Conservation (phyloP, 2,329 filamentous ascomycete species). For the Tolypocladium ovalisporum region DNA sequence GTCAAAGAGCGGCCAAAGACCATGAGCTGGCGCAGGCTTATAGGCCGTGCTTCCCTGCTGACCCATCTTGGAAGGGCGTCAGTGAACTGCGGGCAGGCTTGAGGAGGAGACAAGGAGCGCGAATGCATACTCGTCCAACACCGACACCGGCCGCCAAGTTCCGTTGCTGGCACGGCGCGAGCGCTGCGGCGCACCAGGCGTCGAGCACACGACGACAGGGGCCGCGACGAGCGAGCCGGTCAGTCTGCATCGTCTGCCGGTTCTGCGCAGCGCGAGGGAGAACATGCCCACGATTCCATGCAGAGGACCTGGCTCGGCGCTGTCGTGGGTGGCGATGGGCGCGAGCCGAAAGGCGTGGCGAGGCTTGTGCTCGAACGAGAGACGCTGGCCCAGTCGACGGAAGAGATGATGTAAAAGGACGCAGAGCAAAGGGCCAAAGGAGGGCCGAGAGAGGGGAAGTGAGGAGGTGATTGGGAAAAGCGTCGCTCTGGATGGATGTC, state of each 20-base stretch:
- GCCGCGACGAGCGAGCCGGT: constrained; percentile 8
- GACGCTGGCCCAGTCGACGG: background rate
- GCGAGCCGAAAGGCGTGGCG: background rate
- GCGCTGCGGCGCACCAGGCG: constrained; percentile 3
- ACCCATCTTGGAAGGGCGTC: constrained; percentile 61
- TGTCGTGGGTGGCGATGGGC: background rate
- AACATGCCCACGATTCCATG: constrained; percentile 32
- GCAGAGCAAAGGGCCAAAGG: background rate
- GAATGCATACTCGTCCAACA: constrained; percentile 49
- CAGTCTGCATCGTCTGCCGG: constrained; percentile 28
- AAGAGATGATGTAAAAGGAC: background rate
- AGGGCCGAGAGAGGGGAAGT: background rate
- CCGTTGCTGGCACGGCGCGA: constrained; percentile 15
- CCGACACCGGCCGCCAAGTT: constrained; percentile 52
- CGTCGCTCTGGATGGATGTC: background rate
- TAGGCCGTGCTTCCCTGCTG: constrained; percentile 82
- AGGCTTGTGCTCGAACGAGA: background rate
- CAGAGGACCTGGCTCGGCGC: constrained; percentile 6
- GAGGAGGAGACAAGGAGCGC: constrained; percentile 1
- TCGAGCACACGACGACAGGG: background rate
- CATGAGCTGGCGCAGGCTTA: constrained; percentile 90
- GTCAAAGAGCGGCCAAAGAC: constrained; percentile 93
- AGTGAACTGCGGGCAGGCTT: constrained; percentile 7
- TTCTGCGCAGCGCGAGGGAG: constrained; percentile 33
- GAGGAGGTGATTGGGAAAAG: background rate